These are phyloP conservation scores for Zoysia matrella DNA, from an alignment of 202 grass and related monocot species.

Conservation along the genomic window DNA sequence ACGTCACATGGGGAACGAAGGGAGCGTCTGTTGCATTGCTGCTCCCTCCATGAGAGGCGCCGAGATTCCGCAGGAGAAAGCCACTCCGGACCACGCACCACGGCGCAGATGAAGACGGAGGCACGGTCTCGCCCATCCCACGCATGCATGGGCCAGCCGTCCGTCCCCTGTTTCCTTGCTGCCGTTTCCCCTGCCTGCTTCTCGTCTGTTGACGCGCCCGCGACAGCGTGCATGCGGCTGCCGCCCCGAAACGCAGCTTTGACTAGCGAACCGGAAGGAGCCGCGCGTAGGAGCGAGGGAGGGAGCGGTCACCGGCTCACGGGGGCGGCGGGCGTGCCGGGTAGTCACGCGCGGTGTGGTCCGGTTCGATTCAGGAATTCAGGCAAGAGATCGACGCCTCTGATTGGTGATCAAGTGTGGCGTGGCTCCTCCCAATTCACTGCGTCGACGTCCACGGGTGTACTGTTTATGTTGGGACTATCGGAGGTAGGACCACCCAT, in stretches of 20 bases:
- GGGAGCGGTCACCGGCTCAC: neutral
- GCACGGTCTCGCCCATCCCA: slow-evolving; percentile 10
- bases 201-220: neutral
- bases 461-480: neutral
- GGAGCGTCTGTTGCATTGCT: neutral
- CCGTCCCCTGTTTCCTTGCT: neutral
- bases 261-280: slow-evolving; percentile 4
- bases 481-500: neutral
- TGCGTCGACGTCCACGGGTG: neutral
- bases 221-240: slow-evolving; percentile 5
- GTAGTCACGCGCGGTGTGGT: neutral
- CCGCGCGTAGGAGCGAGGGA: no score
- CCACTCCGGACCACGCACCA: neutral
- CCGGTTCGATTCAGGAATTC: neutral
- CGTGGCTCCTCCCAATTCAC: neutral
- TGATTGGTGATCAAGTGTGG: slow-evolving; percentile 3
- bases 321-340: neutral
- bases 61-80: neutral
- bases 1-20: slow-evolving; percentile 47
- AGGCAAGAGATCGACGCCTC: neutral
- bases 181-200: neutral
- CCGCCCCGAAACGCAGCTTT: slow-evolving; percentile 30
- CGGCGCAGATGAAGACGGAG: neutral
- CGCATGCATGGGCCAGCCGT: no score
- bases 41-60: neutral